phyloP scores from a whole-genome alignment of 495 filamentous ascomycete genomes.

The Penicillium coprophilum region DNA sequence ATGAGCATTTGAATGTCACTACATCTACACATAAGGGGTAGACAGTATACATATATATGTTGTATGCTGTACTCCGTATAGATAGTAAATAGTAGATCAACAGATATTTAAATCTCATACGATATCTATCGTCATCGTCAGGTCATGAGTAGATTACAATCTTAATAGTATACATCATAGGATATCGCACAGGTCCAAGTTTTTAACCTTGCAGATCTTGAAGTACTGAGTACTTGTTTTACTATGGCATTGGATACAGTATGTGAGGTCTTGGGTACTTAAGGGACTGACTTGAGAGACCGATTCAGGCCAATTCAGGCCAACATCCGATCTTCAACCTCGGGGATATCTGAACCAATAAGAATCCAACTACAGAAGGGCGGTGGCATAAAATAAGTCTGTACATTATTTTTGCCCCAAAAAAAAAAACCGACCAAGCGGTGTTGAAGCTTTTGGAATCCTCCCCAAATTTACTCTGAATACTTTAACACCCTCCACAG shows the following conservation, averaged over 20 bases:
- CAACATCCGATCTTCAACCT: constrained; percentile 1
- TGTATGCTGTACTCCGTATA: no score
- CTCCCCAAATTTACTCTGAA: background rate
- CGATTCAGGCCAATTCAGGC: constrained; percentile 2
- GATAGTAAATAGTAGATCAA: no score
- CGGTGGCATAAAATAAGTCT: constrained; percentile 9
- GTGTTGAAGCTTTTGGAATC: background rate
- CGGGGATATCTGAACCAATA: background rate
- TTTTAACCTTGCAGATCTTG: background rate
- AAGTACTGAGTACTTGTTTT: background rate
- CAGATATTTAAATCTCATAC: background rate
- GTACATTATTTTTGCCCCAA: constrained; percentile 9
- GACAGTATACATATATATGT: no score
- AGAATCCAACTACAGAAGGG: background rate
- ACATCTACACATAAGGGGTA: no score
- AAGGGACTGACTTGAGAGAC: no score
- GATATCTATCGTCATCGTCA: constrained; percentile 13
- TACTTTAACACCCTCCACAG: background rate
- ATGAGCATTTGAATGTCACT: no score
- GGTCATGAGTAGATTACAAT: constrained; percentile 11
- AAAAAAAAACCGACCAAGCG: constrained; percentile 12
- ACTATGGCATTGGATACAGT: background rate
- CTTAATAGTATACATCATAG: no score
- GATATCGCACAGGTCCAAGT: no score
- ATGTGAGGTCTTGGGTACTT: background rate